A percentile compares a stretch with the other conserved stretches of the same genome.
phyloP scores from a whole-genome alignment of 129 eudicot genomes.

The Escallonia herrerae region DNA sequence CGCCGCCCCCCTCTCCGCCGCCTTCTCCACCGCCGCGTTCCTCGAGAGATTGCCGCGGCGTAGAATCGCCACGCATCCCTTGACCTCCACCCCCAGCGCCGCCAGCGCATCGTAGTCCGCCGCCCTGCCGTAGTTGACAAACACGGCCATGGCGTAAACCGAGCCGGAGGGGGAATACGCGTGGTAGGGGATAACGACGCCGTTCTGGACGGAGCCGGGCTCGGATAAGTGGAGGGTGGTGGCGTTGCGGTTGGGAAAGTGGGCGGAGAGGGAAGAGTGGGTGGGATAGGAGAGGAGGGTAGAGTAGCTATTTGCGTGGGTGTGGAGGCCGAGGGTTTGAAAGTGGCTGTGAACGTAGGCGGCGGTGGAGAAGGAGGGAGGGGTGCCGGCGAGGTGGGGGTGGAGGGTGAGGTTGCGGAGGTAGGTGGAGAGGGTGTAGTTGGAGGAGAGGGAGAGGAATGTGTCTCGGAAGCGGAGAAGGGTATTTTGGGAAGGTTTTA shows the following conservation, averaged over 20 bases:
- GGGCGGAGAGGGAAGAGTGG: conserved; percentile 49
- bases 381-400: conserved; percentile 91
- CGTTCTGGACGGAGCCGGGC: conserved; percentile 13
- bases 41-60: conserved; percentile 68
- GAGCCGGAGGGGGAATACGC: conserved; percentile 88
- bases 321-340: conserved; percentile 29
- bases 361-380: conserved; percentile 38
- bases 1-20: conserved; percentile 68
- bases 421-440: conserved; percentile 62
- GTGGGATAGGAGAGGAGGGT: conserved; percentile 63
- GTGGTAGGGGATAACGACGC: conserved; percentile 62
- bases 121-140: conserved; percentile 56
- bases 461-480: conserved; percentile 12
- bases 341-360: conserved; percentile 48
- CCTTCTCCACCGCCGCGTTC: conserved; percentile 48
- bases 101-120: conserved; percentile 56
- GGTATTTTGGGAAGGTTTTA: conserved; percentile 3
- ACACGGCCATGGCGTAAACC: conserved; percentile 53
- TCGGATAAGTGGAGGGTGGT: conserved; percentile 31
- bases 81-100: conserved; percentile 40
- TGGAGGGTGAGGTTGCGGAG: conserved; percentile 83
- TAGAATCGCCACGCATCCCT: conserved; percentile 60
- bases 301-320: conserved; percentile 39
- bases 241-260: conserved; percentile 29
- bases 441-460: conserved; percentile 49